phyloP scores from a whole-genome alignment of 2,329 filamentous ascomycete genomes.

The Pseudovirgaria hyperparasitica region DNA sequence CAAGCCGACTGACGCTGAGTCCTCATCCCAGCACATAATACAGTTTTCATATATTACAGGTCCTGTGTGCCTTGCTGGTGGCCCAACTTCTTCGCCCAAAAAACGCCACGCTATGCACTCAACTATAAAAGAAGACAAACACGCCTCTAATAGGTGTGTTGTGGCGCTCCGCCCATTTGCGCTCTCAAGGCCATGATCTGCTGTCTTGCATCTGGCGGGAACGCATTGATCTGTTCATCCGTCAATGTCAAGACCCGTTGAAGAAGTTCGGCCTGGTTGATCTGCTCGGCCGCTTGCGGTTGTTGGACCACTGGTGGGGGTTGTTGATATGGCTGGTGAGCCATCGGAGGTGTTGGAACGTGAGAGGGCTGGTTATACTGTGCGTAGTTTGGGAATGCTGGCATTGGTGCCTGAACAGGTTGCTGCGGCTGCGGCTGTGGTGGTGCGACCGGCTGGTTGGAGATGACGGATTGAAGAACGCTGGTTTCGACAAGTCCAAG shows the following conservation, averaged over 20 bases:
- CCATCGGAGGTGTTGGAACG: constrained; percentile 38
- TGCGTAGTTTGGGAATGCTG: constrained; percentile 20
- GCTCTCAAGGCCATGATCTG: constrained; percentile 69
- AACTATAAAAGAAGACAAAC: constrained; percentile 5
- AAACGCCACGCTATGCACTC: constrained; percentile 11
- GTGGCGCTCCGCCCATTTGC: constrained; percentile 29
- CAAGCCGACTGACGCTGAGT: no score
- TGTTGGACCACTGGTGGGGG: constrained; percentile 34
- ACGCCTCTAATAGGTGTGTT: constrained; percentile 9
- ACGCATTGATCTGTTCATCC: constrained; percentile 64
- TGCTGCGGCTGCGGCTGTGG: constrained; percentile 29
- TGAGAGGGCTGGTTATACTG: constrained; percentile 31
- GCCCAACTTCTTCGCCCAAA: no score
- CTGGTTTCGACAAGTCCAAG: constrained; percentile 85
- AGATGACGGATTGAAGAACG: constrained; percentile 65
- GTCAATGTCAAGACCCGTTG: constrained; percentile 71
- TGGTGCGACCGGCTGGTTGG: constrained; percentile 16
- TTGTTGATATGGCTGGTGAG: constrained; percentile 22
- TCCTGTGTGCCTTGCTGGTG: no score
- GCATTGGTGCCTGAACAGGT: constrained; percentile 13
- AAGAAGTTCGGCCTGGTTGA: constrained; percentile 60
- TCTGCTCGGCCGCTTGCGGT: constrained; percentile 21
- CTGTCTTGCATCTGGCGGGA: constrained; percentile 61
- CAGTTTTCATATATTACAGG: no score
- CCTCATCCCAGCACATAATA: no score